Evolutionary conservation across 2,329 filamentous ascomycete genomes (phyloP), one percentile per base, ranked within the genome.

Genomic region (Fusarium euwallaceae): DNA sequence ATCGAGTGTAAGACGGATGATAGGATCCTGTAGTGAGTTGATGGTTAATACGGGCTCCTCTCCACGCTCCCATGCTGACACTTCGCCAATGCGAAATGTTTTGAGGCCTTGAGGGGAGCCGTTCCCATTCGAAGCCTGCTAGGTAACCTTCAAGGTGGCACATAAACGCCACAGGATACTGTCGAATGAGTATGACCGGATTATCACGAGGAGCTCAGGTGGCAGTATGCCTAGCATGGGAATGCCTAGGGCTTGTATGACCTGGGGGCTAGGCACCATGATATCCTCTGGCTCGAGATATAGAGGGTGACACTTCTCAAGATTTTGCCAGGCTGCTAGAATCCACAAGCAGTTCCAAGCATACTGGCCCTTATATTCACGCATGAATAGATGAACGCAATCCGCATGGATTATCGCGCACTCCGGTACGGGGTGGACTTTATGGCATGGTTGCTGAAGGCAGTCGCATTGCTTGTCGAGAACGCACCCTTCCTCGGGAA

Each of bases 141-240:
- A 12, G 53, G 53, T 29, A 34, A 34, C 8, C 4, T 16, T 36
- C 53, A 56, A 22, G 4, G 53, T 56, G 53, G 53, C 22, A 22
- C 20, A 58, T 22, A 36, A 58, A 36, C 22, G 61, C 45, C 61
- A 63, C 24, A 63, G 37, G n/a, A 53, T 45, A 29, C 45, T 63
- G 61, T 37, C 24, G 10, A 11, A 51, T 32, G 61, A 53, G 20
- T 53, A 53, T 3, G 32, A 24, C 22, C 34, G 32, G 27, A 53
- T 27, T 7, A 39, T 37, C 27, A 14, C 22, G 14, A 63, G 5
- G 22, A 63, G 39, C 34, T 36, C 55, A 22, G 34, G 7, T 22
- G 55, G 32, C 14, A 58, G 29, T 12, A 22, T 20, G 37, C 4
- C 32, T 5, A 58, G 29, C 14, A 6, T 16, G n/a, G 55, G 32